A percentile compares a stretch with the other conserved stretches of the same genome.
phyloP scores from a whole-genome alignment of 2,329 filamentous ascomycete species.

The Dothideomycetidae sp. region DNA sequence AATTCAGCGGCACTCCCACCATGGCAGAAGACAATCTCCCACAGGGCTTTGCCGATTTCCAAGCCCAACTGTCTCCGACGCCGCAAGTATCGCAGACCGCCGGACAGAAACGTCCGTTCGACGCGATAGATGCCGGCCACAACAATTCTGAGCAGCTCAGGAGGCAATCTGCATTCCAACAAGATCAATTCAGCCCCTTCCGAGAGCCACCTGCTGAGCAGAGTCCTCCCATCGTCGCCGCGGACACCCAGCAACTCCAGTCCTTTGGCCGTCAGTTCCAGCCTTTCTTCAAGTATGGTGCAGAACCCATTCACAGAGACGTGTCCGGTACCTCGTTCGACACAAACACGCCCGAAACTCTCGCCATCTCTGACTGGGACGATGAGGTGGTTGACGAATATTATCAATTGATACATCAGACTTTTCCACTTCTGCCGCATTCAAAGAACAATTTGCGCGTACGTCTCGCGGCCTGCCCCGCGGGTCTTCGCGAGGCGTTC shows the following conservation, averaged over 20 bases:
- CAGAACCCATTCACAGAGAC: conserved; percentile 17
- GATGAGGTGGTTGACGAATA: conserved; percentile 38
- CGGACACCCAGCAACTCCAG: conserved; percentile 1
- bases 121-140: conserved; percentile 1
- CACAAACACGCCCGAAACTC: conserved; percentile 13
- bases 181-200: conserved; percentile 1
- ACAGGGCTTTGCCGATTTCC: not conserved
- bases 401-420: conserved; percentile 49
- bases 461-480: conserved; percentile 42
- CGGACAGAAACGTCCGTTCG: conserved; percentile 7
- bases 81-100: conserved; percentile 1
- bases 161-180: not conserved
- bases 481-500: conserved; percentile 48
- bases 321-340: conserved; percentile 19
- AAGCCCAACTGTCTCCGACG: not conserved
- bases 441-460: conserved; percentile 42
- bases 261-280: conserved; percentile 13
- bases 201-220: conserved; percentile 1
- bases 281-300: conserved; percentile 21
- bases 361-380: conserved; percentile 29
- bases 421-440: conserved; percentile 50
- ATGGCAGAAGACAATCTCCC: conserved; percentile 1
- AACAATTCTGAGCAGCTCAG: not conserved
- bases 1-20: not conserved
- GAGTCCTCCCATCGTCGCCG: not conserved